Evolutionary conservation across 495 filamentous ascomycete genomes (phyloP), one percentile per base, ranked within the genome.

Genomic region (Penicillium simplicissimum): DNA sequence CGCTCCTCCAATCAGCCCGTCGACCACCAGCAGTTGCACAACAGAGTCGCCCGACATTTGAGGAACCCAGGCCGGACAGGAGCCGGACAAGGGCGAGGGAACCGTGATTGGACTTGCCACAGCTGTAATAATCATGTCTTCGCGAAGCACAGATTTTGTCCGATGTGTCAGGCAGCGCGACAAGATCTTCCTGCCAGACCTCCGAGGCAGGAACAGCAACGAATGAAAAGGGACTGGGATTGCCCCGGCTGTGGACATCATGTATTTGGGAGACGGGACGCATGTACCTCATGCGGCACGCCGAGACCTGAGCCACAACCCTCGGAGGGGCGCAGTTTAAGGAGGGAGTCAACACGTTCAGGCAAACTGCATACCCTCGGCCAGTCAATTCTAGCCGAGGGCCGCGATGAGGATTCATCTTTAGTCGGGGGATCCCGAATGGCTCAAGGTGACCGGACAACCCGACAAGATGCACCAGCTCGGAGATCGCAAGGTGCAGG

Each of bases 91-190:
- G 4, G 15, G 19, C 48, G 67, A 28, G 63, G 64, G 25, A n/a
- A 28, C 14, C 45, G 17, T 9, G 68, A 76, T 59, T 79, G 76
- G 76, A 65, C 14, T 4, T 79, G 76, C 54, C 73, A 71, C 14
- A 38, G 62, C n/a, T 79, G 77, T 48, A 48, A 55, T 33, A 58
- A 53, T 11, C 3, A 8, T 25, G 72, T 72, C 25, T 74, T 65
- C 40, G 68, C 69, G 2, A 68, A 54, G 36, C 60, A 72, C 25
- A 42, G 3, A 1, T 2, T 7, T 8, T 79, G 77, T 55, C 74
- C 74, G 23, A 65, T 57, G 43, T 79, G 77, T 60, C 65, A 65
- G 34, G 56, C 71, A 9, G 35, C 62, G 34, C 64, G 71, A 56
- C 74, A 71, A 28, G 62, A 62, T 42, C n/a, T 56, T n/a, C 25